Conservation (phyloP, 2,329 filamentous ascomycete species). For the Alternaria metachromatica region DNA sequence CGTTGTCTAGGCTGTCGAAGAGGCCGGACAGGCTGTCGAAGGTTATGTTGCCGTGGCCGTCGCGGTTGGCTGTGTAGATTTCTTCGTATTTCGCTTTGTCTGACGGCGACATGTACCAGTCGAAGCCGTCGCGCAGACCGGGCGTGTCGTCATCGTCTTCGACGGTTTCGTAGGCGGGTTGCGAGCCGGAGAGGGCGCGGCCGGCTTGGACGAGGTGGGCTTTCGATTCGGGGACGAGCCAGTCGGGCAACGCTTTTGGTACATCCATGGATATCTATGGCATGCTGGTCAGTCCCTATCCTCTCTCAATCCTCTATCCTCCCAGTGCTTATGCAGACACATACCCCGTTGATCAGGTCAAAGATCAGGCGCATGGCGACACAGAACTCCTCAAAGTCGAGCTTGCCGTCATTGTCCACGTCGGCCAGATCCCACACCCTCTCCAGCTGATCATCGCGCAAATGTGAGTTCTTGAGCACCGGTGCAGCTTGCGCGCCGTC, state of each 20-base stretch:
- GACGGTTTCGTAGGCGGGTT: slow-evolving; percentile 82
- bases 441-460: slow-evolving; percentile 86
- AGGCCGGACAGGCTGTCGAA: slow-evolving; percentile 81
- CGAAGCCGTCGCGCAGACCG: slow-evolving; percentile 93
- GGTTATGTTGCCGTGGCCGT: slow-evolving; percentile 77
- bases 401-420: slow-evolving; percentile 94
- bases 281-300: neutral
- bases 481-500: slow-evolving; percentile 73
- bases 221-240: slow-evolving; percentile 89
- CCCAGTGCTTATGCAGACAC: too few relatives aligned
- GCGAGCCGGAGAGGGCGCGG: slow-evolving; percentile 71
- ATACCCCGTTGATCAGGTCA: slow-evolving; percentile 91
- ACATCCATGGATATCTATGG: slow-evolving; percentile 79
- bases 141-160: slow-evolving; percentile 79
- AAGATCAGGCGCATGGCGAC: slow-evolving; percentile 99
- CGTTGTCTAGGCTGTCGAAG: slow-evolving; percentile 73
- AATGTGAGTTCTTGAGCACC: slow-evolving; percentile 74
- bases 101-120: slow-evolving; percentile 97
- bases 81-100: slow-evolving; percentile 96
- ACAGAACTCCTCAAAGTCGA: slow-evolving; percentile 99
- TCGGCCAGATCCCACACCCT: slow-evolving; percentile 96
- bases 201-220: slow-evolving; percentile 51
- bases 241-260: slow-evolving; percentile 85
- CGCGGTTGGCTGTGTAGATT: slow-evolving; percentile 92
- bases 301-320: too few relatives aligned